phyloP scores from a whole-genome alignment of 108 stramenopile genomes.

The Skeletonema menzelii region DNA sequence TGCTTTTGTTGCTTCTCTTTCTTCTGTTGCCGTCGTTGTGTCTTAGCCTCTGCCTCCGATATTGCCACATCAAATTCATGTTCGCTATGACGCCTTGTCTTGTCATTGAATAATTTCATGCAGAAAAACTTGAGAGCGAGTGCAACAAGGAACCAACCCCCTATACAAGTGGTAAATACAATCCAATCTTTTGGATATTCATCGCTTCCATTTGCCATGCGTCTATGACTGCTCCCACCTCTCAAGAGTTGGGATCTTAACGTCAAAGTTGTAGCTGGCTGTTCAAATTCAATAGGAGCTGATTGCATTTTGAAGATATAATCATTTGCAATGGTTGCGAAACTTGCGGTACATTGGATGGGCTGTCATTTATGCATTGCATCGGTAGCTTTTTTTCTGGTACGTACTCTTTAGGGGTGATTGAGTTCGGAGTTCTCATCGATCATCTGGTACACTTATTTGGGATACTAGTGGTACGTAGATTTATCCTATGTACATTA shows the following conservation, averaged over 20 bases:
- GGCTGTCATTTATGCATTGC: too few relatives aligned
- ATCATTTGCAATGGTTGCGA: too few relatives aligned
- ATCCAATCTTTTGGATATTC: background rate
- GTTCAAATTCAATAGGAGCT: background rate
- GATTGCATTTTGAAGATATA: too few relatives aligned
- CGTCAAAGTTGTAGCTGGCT: background rate
- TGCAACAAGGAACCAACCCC: background rate
- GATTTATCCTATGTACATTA: too few relatives aligned
- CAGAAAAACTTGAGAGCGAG: background rate
- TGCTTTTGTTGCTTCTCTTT: background rate
- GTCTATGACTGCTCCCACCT: background rate
- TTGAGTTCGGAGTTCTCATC: too few relatives aligned
- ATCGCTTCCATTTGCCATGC: background rate
- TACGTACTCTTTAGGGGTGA: too few relatives aligned
- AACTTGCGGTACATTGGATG: too few relatives aligned
- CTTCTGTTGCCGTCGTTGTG: background rate
- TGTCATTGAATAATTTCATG: background rate
- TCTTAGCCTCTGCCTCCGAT: background rate
- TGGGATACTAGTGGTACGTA: too few relatives aligned
- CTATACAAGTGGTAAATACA: background rate
- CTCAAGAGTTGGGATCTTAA: background rate
- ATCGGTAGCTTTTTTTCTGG: too few relatives aligned
- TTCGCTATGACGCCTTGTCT: background rate
- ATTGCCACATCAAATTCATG: background rate
- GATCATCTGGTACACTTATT: too few relatives aligned